Conservation (phyloP, 2,329 filamentous ascomycete genomes). For the Verticillium isaacii region DNA sequence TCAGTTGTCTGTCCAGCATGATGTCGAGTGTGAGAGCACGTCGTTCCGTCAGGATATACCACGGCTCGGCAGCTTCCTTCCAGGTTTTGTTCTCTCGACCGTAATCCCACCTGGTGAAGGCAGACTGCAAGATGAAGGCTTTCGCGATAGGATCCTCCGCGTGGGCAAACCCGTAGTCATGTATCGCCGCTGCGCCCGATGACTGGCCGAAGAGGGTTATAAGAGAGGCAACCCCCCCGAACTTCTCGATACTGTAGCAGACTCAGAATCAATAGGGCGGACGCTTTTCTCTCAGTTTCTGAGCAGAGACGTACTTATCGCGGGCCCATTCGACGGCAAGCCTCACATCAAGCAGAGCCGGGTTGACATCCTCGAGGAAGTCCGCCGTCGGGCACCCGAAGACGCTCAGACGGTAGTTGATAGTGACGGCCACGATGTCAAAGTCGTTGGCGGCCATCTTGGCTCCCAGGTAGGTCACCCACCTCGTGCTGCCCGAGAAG, state of each 20-base stretch:
- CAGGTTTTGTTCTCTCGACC: not conserved
- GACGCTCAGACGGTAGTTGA: not conserved
- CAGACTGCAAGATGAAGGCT: not conserved
- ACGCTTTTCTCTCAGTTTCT: not conserved
- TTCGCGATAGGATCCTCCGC: not conserved
- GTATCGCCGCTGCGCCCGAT: conserved; percentile 26
- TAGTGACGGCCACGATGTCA: not conserved
- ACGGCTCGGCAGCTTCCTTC: not conserved
- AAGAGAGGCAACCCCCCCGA: too few species aligned
- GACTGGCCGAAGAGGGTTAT: conserved; percentile 34
- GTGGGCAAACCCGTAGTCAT: not conserved
- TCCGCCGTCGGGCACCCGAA: not conserved
- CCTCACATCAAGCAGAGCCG: too few species aligned
- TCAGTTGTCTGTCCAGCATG: too few species aligned
- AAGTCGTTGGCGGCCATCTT: not conserved
- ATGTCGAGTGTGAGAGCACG: not conserved
- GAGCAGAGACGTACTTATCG: not conserved
- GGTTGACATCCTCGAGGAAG: not conserved
- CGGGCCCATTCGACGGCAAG: not conserved
- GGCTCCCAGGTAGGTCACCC: not conserved
- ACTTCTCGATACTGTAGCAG: conserved; percentile 33
- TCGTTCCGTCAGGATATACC: not conserved
- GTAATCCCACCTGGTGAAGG: not conserved
- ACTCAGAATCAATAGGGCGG: not conserved
- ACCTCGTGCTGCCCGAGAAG: not conserved